These are phyloP conservation scores for Sphaerulina vaccinii DNA, from an alignment of 2,329 filamentous ascomycete species.

Conservation along the genomic window DNA sequence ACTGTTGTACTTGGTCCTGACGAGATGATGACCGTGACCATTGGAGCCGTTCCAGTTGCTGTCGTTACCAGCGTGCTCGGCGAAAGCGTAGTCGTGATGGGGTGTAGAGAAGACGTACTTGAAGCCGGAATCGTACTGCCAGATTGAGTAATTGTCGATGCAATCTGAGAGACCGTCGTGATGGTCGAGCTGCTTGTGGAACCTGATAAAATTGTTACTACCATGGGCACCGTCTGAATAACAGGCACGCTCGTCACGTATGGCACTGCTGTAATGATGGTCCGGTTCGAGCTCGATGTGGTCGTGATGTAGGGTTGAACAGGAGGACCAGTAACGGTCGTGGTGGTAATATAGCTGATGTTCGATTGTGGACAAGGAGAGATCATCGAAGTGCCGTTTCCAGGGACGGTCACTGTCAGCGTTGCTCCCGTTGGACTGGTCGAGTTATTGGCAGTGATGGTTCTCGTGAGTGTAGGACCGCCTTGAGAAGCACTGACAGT, in stretches of 20 bases:
- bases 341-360: constrained; percentile 14
- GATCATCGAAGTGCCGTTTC: constrained; percentile 9
- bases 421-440: constrained; percentile 10
- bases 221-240: constrained; percentile 16
- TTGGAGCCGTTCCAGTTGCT: not conserved
- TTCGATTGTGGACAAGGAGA: constrained; percentile 4
- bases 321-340: constrained; percentile 13
- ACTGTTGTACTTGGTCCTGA: not conserved
- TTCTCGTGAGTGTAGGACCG: constrained; percentile 12
- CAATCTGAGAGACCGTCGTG: not conserved
- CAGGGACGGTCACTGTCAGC: constrained; percentile 17
- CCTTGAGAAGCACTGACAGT: constrained; percentile 12
- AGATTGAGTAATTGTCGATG: not conserved
- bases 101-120: not conserved
- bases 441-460: constrained; percentile 9
- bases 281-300: constrained; percentile 10
- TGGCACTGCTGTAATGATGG: constrained; percentile 13
- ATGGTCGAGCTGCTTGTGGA: not conserved
- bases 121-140: not conserved
- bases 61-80: constrained; percentile 12
- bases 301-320: constrained; percentile 1
- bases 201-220: constrained; percentile 19
- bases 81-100: constrained; percentile 5
- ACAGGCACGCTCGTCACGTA: constrained; percentile 16
- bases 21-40: not conserved